Evolutionary conservation across 2,329 filamentous ascomycete species (phyloP).

Genomic region (Stachybotrys echinatus): DNA sequence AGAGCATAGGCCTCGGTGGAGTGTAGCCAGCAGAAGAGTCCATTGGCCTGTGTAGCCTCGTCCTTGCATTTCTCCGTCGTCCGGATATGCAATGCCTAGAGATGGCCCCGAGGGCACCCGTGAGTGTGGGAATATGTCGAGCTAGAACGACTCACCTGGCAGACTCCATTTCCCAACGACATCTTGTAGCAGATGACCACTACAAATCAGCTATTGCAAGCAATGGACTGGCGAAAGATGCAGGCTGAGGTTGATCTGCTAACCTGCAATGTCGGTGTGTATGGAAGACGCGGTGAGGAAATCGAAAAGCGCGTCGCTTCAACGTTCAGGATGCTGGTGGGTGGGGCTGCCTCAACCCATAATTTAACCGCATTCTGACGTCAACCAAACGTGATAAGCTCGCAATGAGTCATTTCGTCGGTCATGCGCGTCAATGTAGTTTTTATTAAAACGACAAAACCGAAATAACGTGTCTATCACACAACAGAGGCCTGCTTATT

Average conservation of each 20-base stretch:
- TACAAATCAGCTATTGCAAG: background rate
- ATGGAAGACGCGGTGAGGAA: background rate
- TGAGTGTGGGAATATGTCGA: slow-evolving; percentile 1
- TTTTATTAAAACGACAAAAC: background rate
- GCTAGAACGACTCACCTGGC: background rate
- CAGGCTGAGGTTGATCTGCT: background rate
- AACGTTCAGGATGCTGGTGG: background rate
- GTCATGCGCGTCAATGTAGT: background rate
- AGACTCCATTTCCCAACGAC: background rate
- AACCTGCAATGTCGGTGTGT: background rate
- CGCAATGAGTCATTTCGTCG: background rate
- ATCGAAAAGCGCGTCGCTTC: background rate
- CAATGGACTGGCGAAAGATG: background rate
- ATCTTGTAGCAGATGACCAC: background rate
- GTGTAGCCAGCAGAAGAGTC: slow-evolving; percentile 18
- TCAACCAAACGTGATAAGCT: background rate
- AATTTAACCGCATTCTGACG: slow-evolving; percentile 1
- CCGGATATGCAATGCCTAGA: slow-evolving; percentile 1
- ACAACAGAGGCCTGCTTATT: too few species aligned
- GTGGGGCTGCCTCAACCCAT: background rate
- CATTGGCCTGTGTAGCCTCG: slow-evolving; percentile 21
- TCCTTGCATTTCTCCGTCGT: slow-evolving; percentile 57
- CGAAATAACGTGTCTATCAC: too few species aligned
- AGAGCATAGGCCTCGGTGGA: slow-evolving; percentile 14
- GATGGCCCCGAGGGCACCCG: background rate